phyloP scores from a whole-genome alignment of 163 green algal species.

The Chlamydomonas reinhardtii region DNA sequence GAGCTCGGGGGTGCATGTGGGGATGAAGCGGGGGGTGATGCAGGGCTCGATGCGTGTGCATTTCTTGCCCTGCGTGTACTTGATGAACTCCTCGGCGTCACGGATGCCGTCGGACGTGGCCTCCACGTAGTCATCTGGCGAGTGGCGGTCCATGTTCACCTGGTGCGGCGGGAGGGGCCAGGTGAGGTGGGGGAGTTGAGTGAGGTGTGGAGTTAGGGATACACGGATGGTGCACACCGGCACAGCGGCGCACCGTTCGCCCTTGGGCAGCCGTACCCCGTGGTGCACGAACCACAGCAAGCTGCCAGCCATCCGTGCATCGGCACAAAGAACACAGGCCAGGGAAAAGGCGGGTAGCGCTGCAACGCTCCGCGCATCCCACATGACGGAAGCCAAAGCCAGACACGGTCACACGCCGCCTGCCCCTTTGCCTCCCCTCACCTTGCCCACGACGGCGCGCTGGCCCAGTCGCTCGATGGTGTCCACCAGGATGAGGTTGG shows the following conservation, averaged over 20 bases:
- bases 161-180: neutral
- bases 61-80: conserved; percentile 57
- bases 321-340: no score
- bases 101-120: conserved; percentile 56
- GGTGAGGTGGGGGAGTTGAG: no score
- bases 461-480: conserved; percentile 65
- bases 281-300: no score
- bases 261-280: no score
- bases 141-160: conserved; percentile 80
- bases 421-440: neutral
- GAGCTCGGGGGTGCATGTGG: conserved; percentile 76
- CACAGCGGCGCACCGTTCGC: no score
- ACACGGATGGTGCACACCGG: no score
- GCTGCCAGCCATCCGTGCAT: no score
- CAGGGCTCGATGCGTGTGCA: conserved; percentile 66
- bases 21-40: conserved; percentile 82
- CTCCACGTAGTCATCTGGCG: conserved; percentile 68
- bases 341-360: no score
- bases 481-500: conserved; percentile 70
- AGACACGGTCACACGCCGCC: no score
- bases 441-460: conserved; percentile 78
- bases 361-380: no score
- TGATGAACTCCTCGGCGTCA: conserved; percentile 68
- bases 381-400: no score
- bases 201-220: neutral